A percentile compares a stretch with the other conserved stretches of the same genome.
phyloP scores from a whole-genome alignment of 2,329 filamentous ascomycete genomes.

The Colletotrichum euphorbiae region DNA sequence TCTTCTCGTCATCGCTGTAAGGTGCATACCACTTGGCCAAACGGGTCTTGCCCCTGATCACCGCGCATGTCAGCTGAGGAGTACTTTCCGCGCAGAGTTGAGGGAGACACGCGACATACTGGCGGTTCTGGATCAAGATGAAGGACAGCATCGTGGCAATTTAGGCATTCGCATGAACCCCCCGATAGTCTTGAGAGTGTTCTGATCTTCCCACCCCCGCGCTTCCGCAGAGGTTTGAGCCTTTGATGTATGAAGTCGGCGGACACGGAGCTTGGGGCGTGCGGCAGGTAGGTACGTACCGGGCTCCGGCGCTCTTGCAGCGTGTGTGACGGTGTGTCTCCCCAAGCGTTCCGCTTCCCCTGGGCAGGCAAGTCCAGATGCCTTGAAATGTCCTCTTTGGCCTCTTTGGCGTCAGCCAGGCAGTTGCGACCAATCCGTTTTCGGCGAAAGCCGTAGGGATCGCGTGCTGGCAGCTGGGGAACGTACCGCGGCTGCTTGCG shows the following conservation, averaged over 20 bases:
- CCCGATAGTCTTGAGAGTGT: background rate
- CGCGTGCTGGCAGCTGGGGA: background rate
- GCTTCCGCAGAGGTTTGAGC: constrained; percentile 26
- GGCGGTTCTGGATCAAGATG: constrained; percentile 86
- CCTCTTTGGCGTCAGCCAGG: background rate
- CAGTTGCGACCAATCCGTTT: background rate
- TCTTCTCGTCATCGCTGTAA: constrained; percentile 98
- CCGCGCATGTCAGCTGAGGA: background rate
- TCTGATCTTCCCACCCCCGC: constrained; percentile 13
- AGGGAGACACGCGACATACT: constrained; percentile 60
- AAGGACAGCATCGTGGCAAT: constrained; percentile 73
- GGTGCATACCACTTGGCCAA: constrained; percentile 99
- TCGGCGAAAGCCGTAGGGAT: background rate
- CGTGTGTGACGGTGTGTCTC: no score
- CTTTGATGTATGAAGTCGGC: constrained; percentile 16
- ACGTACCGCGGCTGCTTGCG: constrained; percentile 25
- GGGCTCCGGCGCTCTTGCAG: background rate
- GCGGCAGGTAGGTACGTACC: constrained; percentile 32
- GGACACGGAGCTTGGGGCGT: constrained; percentile 33
- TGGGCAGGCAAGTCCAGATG: constrained; percentile 9
- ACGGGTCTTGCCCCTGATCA: constrained; percentile 93
- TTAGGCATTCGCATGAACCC: constrained; percentile 22
- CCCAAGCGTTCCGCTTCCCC: background rate
- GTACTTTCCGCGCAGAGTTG: background rate
- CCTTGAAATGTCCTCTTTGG: no score